These are phyloP conservation scores for Neurospora africana DNA, from an alignment of 495 filamentous ascomycete species.

Conservation along the genomic window DNA sequence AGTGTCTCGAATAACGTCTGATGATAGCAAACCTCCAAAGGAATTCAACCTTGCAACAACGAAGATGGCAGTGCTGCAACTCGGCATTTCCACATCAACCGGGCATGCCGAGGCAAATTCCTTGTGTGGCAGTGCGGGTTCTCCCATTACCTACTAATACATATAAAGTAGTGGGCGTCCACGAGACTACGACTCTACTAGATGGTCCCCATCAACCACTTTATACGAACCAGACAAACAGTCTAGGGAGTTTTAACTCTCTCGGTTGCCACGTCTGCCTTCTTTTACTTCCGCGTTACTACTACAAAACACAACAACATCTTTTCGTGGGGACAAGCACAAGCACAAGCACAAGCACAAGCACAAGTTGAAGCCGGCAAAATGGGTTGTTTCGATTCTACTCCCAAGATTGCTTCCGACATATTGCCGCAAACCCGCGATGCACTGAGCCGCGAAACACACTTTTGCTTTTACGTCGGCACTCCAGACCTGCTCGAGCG, in stretches of 20 bases:
- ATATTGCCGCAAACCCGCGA: not conserved
- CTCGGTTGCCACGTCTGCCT: not conserved
- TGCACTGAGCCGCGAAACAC: not conserved
- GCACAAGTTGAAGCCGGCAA: not conserved
- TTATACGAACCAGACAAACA: not conserved
- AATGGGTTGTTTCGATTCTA: not conserved
- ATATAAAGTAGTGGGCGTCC: too few species aligned
- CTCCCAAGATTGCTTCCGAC: not conserved
- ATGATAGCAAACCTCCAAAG: not conserved
- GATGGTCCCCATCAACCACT: not conserved
- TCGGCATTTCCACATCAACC: too few species aligned
- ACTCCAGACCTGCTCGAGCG: not conserved
- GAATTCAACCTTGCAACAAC: too few species aligned
- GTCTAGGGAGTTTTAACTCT: not conserved
- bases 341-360: too few species aligned
- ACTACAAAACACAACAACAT: not conserved
- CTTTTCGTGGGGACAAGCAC: not conserved
- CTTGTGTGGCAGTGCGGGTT: too few species aligned
- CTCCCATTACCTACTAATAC: too few species aligned
- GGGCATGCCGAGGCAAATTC: too few species aligned
- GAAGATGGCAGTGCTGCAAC: too few species aligned
- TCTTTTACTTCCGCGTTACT: not conserved
- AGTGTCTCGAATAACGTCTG: not conserved
- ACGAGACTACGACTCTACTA: not conserved
- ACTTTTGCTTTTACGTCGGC: not conserved